Conservation (phyloP, 192 early-diverging fungal species). For the Backusella liffmaniae region DNA sequence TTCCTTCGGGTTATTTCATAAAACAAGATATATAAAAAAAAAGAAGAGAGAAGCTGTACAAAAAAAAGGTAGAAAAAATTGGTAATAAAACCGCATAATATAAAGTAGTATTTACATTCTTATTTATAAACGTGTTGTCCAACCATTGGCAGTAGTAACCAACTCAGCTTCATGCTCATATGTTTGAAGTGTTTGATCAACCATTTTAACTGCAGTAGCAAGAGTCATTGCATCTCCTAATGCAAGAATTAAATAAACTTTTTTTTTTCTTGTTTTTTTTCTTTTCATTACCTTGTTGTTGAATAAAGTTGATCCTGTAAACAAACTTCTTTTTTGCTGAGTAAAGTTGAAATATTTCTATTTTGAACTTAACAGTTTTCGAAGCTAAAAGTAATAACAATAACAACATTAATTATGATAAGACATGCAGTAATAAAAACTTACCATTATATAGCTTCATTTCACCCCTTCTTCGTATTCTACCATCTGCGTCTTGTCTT, state of each 20-base stretch:
- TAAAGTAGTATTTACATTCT: background rate
- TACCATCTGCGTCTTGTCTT: conserved; percentile 21
- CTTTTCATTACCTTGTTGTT: conserved; percentile 26
- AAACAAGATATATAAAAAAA: too few species aligned
- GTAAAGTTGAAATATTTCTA: conserved; percentile 16
- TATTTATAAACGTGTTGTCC: conserved; percentile 7
- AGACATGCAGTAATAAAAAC: background rate
- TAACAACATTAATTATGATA: background rate
- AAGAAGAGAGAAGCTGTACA: background rate
- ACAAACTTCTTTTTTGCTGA: conserved; percentile 3
- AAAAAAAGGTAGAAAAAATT: background rate
- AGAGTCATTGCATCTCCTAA: conserved; percentile 25
- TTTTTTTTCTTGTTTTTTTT: background rate
- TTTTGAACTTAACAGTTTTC: conserved; percentile 19
- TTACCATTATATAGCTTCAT: conserved; percentile 18
- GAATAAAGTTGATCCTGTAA: conserved; percentile 24
- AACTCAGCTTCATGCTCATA: conserved; percentile 31
- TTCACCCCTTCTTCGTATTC: conserved; percentile 25
- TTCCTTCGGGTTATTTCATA: background rate
- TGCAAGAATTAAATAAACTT: background rate
- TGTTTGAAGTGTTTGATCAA: conserved; percentile 16
- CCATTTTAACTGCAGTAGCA: conserved; percentile 15
- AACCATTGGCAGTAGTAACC: conserved; percentile 24
- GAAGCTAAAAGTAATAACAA: background rate
- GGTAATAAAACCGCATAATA: background rate